Base-by-base conservation (phyloP, 208 protist genomes). In the Angomonas deanei region DNA sequence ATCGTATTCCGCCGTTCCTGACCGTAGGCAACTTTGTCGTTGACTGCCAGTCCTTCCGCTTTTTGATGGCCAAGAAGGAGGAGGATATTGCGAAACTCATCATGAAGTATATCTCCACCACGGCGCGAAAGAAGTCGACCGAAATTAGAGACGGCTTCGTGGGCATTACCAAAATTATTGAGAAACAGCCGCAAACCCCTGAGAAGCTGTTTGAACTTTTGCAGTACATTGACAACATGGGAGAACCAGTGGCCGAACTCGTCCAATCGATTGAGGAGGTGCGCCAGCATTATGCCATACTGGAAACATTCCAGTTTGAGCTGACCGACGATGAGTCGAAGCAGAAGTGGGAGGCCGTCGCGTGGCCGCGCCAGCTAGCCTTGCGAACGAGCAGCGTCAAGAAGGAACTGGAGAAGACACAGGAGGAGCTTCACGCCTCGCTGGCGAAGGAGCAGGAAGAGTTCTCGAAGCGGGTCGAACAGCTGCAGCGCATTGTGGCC, bases 1-100 rank as follows among this genome's bases (percentile, higher is more conserved):
- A 96, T 66, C 80, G 79, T 32, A 94, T 98, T 61, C 95, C 95
- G 24, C 75, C 84, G 11, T 96, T 84, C 47, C 80, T 98, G 27
- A 92, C 84, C 0, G 91, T 98, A 2, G 97, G 97, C 47, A 93
- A 97, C 76, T 98, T 96, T 65, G 82, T 95, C n/a, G 92, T 98
- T 8, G 82, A 96, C 68, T 97, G 91, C 74, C 88, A 97, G 59
- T 91, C 82, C 8, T 94, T 98, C 76, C 86, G 93, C 59, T 89
- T 89, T 36, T 61, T 93, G 49, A 94, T 98, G 82, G 78, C 86
- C 27, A 95, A 91, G 66, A 98, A 98, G 82, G 86, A 97, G 71
- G 78, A 89, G 53, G 86, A 98, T 39, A 66, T 98, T 34, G 92
- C 93, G 27, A 86, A 90, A 47, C 77, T 96, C 19, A 76, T 98